Evolutionary conservation across 805 yeast species (phyloP).

Genomic region (Candida wancherniae): DNA sequence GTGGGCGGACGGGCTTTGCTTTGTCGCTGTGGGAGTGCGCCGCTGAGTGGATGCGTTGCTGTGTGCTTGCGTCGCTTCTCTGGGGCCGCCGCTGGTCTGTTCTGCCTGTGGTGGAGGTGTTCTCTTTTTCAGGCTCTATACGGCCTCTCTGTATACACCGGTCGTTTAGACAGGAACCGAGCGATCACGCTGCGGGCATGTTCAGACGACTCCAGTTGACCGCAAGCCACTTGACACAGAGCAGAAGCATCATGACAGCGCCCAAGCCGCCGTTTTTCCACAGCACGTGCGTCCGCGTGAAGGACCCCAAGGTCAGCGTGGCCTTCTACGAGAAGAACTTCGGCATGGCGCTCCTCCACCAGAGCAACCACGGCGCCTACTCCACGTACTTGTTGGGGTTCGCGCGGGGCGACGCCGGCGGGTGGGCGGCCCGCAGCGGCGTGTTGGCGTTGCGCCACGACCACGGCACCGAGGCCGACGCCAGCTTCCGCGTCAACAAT

Average conservation of each 20-base stretch:
- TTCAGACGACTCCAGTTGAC: slow-evolving; percentile 3
- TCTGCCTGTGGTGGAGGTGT: too few species aligned
- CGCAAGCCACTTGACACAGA: slow-evolving; percentile 4
- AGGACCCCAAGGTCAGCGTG: slow-evolving; percentile 70
- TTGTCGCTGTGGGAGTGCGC: too few species aligned
- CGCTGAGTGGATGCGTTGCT: too few species aligned
- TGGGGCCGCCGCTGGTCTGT: too few species aligned
- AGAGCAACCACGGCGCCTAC: slow-evolving; percentile 50
- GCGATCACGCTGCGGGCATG: too few species aligned
- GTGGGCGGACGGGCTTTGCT: too few species aligned
- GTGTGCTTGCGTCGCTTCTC: too few species aligned
- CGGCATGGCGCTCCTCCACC: slow-evolving; percentile 61
- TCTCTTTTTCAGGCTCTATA: too few species aligned
- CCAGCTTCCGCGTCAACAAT: slow-evolving; percentile 55
- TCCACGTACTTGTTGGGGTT: slow-evolving; percentile 66
- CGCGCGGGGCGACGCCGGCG: slow-evolving; percentile 39
- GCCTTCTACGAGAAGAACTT: slow-evolving; percentile 70
- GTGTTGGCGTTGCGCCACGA: slow-evolving; percentile 80
- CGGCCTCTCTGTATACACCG: too few species aligned
- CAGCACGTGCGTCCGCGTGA: slow-evolving; percentile 75
- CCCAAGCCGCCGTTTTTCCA: slow-evolving; percentile 45
- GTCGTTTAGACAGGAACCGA: too few species aligned
- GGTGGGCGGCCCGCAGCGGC: slow-evolving; percentile 53
- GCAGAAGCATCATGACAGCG: slow-evolving; percentile 21
- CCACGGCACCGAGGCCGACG: slow-evolving; percentile 64